Evolutionary conservation across 2,329 filamentous ascomycete genomes (phyloP), one percentile per base, ranked within the genome.

Genomic region (Dactylonectria macrodidyma): DNA sequence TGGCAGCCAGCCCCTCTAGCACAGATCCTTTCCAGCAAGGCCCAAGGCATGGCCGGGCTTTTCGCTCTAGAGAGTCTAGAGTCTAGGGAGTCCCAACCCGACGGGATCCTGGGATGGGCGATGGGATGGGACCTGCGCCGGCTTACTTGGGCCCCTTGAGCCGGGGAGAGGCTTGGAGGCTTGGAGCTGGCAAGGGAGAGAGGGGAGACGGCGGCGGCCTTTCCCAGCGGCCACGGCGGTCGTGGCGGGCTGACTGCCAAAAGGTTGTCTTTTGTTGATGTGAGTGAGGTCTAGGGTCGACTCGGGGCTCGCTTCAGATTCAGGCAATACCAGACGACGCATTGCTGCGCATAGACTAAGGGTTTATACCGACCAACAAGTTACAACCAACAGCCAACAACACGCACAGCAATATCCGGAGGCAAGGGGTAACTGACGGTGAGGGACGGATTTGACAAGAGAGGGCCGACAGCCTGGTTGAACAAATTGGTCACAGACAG

Each of bases 201-300:
- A 47, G 47, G 62, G 62, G 58, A 51, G 55, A 59, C 34, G 67
- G 61, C 56, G 55, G 47, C 56, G 55, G 47, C 64, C 54, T 60
- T 65, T 71, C 30, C 47, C 62, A 46, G 64, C 59, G 67, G 64
- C 69, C 69, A 54, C 30, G 62, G 56, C 61, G 50, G 57, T 55
- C 61, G 38, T 41, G 54, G 69, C 52, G 54, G 72, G 64, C 66
- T 71, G 52, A 60, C 26, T 63, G 56, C 59, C 16, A 52, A 57
- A 65, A 34, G n/a, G 55, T 44, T 30, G 7, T 30, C 26, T 7
- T 30, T 65, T 36, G 56, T 48, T n/a, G 34, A 48, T 12, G 30
- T 41, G 47, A 30, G 26, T 16, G 50, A 34, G 48, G 26, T 30
- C 26, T 30, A 41, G 12, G 54, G 62, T 14, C 63, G 34, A 34